Evolutionary conservation across 1,284 basidiomycete genomes (phyloP).

Genomic region (Sporisorium exsertum): DNA sequence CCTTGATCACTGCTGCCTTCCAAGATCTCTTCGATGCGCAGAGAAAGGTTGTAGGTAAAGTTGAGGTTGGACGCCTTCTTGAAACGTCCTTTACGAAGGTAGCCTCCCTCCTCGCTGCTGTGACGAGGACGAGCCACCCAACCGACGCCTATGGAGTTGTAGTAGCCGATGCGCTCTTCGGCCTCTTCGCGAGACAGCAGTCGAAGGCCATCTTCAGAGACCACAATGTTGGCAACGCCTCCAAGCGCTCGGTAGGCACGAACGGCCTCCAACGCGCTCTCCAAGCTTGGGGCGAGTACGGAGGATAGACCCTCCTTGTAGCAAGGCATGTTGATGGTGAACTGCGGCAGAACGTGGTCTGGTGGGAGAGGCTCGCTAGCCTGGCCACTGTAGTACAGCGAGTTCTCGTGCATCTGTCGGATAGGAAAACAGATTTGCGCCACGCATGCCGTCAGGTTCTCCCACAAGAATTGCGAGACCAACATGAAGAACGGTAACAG

Average conservation of each 20-base stretch:
- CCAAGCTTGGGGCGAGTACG: neutral
- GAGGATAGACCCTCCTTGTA: constrained; percentile 4
- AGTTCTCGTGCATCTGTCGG: constrained; percentile 4
- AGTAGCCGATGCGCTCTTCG: constrained; percentile 6
- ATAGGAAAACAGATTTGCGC: neutral
- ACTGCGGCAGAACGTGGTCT: neutral
- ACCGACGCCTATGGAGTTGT: constrained; percentile 73
- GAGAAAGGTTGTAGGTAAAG: constrained; percentile 79
- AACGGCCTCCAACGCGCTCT: neutral
- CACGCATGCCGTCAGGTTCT: neutral
- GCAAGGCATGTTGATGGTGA: constrained; percentile 7
- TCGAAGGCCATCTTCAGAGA: neutral
- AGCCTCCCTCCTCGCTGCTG: constrained; percentile 76
- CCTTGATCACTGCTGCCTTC: neutral
- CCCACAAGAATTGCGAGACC: constrained; percentile 6
- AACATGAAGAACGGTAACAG: constrained; percentile 1
- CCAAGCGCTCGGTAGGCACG: constrained; percentile 1
- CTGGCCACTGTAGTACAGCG: constrained; percentile 4
- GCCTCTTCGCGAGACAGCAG: constrained; percentile 1
- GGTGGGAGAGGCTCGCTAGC: constrained; percentile 4
- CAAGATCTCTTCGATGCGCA: constrained; percentile 81
- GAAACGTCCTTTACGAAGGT: constrained; percentile 84
- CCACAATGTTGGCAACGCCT: constrained; percentile 3
- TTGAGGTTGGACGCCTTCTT: constrained; percentile 93
- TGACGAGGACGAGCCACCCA: constrained; percentile 81